Conservation (phyloP, 2,329 filamentous ascomycete species). For the Paecilomyces dactylethromorphus region DNA sequence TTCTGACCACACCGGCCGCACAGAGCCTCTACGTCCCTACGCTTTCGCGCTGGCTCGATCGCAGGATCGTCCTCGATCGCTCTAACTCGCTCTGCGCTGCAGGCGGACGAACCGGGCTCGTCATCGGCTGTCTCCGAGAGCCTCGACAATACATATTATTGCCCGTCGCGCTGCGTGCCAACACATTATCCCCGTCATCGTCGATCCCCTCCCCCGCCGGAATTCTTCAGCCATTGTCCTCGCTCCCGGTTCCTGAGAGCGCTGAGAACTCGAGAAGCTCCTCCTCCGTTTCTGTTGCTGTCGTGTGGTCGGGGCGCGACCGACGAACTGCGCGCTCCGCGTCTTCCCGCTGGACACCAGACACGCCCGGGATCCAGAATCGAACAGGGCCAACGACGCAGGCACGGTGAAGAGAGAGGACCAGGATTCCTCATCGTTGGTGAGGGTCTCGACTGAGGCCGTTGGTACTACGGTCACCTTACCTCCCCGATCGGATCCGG, state of each 20-base stretch:
- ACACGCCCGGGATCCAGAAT: not conserved
- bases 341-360: not conserved
- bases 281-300: not conserved
- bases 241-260: not conserved
- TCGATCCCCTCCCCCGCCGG: not conserved
- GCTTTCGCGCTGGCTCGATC: not conserved
- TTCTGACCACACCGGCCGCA: not conserved
- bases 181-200: not conserved
- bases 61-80: not conserved
- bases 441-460: not conserved
- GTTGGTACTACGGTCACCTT: not conserved
- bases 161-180: not conserved
- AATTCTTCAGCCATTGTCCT: not conserved
- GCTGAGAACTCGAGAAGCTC: not conserved
- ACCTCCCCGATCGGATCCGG: not conserved
- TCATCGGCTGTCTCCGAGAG: not conserved
- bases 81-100: not conserved
- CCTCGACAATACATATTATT: not conserved
- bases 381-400: not conserved
- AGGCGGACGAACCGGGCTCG: not conserved
- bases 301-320: not conserved
- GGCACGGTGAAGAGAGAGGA: not conserved
- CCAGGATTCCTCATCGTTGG: not conserved
- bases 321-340: not conserved
- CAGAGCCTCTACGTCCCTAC: slow-evolving; percentile 5